These are phyloP conservation scores for Pyrrhoderma lamaoense DNA, from an alignment of 1,284 basidiomycete species.

Conservation along the genomic window DNA sequence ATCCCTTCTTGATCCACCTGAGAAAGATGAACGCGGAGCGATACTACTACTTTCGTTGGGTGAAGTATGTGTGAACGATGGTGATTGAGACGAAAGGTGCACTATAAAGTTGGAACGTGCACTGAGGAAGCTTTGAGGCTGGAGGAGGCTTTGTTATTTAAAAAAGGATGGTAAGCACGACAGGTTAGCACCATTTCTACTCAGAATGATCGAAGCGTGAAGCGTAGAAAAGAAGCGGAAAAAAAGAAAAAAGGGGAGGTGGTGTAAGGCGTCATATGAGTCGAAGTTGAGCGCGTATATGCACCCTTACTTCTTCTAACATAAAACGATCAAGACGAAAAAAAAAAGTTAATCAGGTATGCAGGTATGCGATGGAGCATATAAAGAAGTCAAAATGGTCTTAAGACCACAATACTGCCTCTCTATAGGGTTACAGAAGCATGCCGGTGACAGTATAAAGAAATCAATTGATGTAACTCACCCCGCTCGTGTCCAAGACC, in stretches of 20 bases:
- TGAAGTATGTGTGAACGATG: background rate
- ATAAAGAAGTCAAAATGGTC: background rate
- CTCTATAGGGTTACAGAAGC: background rate
- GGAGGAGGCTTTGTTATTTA: constrained; percentile 5
- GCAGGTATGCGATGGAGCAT: background rate
- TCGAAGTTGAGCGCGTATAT: background rate
- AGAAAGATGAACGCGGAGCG: background rate
- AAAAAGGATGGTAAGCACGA: background rate
- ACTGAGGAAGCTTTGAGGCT: constrained; percentile 1
- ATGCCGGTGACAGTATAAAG: background rate
- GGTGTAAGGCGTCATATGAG: background rate
- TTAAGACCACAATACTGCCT: background rate
- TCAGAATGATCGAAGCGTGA: background rate
- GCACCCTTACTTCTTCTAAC: background rate
- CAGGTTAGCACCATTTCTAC: background rate
- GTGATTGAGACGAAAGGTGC: background rate
- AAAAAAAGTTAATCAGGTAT: too few species aligned
- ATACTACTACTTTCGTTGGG: background rate
- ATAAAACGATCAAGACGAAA: background rate
- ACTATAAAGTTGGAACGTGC: background rate
- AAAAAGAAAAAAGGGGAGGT: background rate
- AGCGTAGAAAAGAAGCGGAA: background rate
- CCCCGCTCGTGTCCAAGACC: constrained; percentile 16
- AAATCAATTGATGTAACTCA: constrained; percentile 5
- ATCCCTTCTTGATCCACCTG: background rate